These are phyloP conservation scores for Penicillium canescens DNA, from an alignment of 495 filamentous ascomycete genomes.

Conservation along the genomic window DNA sequence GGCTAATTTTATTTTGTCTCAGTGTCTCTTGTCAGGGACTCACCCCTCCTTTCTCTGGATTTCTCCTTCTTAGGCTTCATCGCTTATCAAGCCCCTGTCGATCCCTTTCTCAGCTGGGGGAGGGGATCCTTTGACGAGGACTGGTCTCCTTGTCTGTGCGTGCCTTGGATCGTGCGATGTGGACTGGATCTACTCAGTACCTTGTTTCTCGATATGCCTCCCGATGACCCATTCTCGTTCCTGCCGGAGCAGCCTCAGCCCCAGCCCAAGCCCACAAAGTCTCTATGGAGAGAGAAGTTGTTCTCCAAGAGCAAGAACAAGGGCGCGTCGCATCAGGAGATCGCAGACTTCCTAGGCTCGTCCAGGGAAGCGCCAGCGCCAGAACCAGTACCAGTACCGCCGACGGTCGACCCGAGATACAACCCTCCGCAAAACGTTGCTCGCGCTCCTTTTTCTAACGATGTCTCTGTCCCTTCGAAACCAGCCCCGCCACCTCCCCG, in stretches of 20 bases:
- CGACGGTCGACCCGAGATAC: constrained; percentile 17
- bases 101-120: constrained; percentile 10
- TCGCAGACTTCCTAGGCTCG: constrained; percentile 47
- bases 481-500: constrained; percentile 7
- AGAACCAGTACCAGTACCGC: constrained; percentile 10
- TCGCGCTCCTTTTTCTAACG: constrained; percentile 26
- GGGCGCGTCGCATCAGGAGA: constrained; percentile 34
- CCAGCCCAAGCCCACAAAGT: constrained; percentile 29
- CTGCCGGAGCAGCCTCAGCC: constrained; percentile 39
- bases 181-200: constrained; percentile 12
- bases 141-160: constrained; percentile 17
- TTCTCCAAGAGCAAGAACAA: constrained; percentile 46
- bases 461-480: constrained; percentile 21
- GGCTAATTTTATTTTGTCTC: constrained; percentile 1
- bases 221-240: constrained; percentile 42
- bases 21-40: constrained; percentile 2
- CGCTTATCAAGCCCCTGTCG: constrained; percentile 22
- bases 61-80: constrained; percentile 1
- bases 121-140: constrained; percentile 10
- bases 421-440: constrained; percentile 12
- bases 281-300: constrained; percentile 50
- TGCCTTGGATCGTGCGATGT: constrained; percentile 17
- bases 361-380: constrained; percentile 15
- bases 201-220: constrained; percentile 33
- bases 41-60: constrained; percentile 7